Conservation (phyloP, 805 yeast species). For the Yamadazyma tumulicola region DNA sequence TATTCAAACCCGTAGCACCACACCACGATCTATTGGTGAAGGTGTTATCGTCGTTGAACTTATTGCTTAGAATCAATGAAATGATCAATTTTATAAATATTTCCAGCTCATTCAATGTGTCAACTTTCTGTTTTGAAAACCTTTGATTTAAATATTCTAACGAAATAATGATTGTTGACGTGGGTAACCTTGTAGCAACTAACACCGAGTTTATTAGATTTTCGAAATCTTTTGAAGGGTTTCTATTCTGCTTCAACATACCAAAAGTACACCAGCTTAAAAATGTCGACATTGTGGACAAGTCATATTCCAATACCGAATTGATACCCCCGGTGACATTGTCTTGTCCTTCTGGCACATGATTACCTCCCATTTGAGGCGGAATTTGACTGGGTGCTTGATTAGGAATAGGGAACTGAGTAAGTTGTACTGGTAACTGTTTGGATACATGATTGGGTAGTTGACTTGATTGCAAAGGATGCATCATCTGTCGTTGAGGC, state of each 20-base stretch:
- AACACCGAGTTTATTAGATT: constrained; percentile 64
- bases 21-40: constrained; percentile 95
- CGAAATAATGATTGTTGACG: constrained; percentile 74
- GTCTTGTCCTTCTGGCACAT: constrained; percentile 10
- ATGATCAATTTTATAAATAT: constrained; percentile 58
- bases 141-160: constrained; percentile 75
- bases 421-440: constrained; percentile 4
- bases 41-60: constrained; percentile 94
- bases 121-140: constrained; percentile 23
- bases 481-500: too few relatives aligned
- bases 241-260: constrained; percentile 50
- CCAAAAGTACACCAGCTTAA: constrained; percentile 71
- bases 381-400: constrained; percentile 1
- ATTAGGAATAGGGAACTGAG: too few relatives aligned
- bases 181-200: constrained; percentile 84
- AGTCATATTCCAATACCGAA: constrained; percentile 74
- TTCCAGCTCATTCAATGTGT: constrained; percentile 27
- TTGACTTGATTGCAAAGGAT: background rate
- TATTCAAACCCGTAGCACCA: constrained; percentile 83
- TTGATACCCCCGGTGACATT: constrained; percentile 67
- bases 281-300: constrained; percentile 75
- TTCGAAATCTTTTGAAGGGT: constrained; percentile 50
- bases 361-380: too few relatives aligned
- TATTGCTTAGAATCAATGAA: constrained; percentile 81
- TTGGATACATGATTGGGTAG: too few relatives aligned